Conservation (phyloP, 805 yeast species). For the Myxozyma nipponensis region DNA sequence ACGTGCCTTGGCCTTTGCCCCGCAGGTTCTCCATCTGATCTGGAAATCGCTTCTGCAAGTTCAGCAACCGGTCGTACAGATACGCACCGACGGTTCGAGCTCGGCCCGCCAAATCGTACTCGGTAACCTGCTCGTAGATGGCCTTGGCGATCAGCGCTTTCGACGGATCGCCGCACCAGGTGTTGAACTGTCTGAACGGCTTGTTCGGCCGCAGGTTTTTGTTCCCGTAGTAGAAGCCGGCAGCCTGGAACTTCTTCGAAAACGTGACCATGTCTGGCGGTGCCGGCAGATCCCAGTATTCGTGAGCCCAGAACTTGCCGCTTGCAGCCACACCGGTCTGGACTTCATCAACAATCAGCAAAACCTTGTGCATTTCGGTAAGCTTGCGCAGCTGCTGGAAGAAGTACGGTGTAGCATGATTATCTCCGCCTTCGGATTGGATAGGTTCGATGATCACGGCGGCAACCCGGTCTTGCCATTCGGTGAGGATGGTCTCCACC, state of each 20-base stretch:
- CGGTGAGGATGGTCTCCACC: conserved; percentile 65
- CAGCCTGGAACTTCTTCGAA: conserved; percentile 85
- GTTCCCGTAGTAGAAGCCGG: conserved; percentile 79
- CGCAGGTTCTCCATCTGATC: conserved; percentile 51
- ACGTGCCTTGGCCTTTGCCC: conserved; percentile 72
- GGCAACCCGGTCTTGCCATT: conserved; percentile 76
- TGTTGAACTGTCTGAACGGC: conserved; percentile 88
- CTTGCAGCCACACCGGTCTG: conserved; percentile 91
- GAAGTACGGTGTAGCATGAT: conserved; percentile 72
- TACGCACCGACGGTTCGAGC: conserved; percentile 64
- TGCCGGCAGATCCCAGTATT: conserved; percentile 69
- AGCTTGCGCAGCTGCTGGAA: conserved; percentile 81
- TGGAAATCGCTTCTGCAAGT: conserved; percentile 55
- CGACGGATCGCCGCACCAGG: conserved; percentile 93
- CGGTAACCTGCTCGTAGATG: conserved; percentile 60
- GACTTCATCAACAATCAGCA: conserved; percentile 78
- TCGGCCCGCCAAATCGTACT: conserved; percentile 54
- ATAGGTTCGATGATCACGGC: conserved; percentile 88
- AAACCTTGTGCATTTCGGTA: conserved; percentile 64
- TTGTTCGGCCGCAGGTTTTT: conserved; percentile 66
- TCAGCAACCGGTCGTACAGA: conserved; percentile 54
- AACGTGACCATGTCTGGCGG: conserved; percentile 83
- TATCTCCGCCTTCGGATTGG: conserved; percentile 90
- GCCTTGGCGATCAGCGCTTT: conserved; percentile 71
- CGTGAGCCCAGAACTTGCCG: conserved; percentile 84